These are phyloP conservation scores for Rubroboletus satanas DNA, from an alignment of 768 basidiomycete genomes.

Conservation along the genomic window DNA sequence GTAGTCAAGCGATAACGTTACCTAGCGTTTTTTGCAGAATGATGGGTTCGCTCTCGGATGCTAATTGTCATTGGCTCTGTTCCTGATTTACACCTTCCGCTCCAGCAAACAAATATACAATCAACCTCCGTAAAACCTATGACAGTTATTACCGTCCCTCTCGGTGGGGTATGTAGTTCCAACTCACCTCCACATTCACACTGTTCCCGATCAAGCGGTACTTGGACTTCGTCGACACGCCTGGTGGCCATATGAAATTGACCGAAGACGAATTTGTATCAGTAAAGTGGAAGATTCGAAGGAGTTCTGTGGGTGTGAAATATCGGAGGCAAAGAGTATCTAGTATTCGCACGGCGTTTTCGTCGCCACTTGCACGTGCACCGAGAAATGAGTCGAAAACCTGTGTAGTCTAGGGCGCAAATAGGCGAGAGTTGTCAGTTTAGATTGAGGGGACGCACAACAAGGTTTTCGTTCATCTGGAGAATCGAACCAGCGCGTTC, in stretches of 20 bases:
- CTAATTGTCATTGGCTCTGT: too few species aligned
- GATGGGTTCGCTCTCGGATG: too few species aligned
- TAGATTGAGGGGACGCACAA: constrained; percentile 40
- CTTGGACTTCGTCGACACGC: constrained; percentile 60
- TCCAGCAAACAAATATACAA: constrained; percentile 50
- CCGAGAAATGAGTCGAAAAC: constrained; percentile 55
- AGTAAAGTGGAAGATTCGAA: constrained; percentile 62
- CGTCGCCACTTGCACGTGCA: constrained; percentile 38
- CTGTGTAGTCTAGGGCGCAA: constrained; percentile 48
- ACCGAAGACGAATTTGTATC: constrained; percentile 2
- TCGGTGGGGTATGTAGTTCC: background rate
- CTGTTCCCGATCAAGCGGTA: constrained; percentile 81
- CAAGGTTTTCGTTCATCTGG: constrained; percentile 62
- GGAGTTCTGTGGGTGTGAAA: constrained; percentile 68
- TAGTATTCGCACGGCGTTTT: constrained; percentile 50
- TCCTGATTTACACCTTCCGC: background rate
- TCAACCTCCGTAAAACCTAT: constrained; percentile 48
- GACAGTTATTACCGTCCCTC: background rate
- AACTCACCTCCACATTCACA: constrained; percentile 64
- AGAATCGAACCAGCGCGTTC: constrained; percentile 77
- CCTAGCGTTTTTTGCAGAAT: too few species aligned
- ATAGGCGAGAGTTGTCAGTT: background rate
- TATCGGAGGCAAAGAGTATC: constrained; percentile 64
- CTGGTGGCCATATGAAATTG: constrained; percentile 59
- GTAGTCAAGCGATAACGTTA: too few species aligned